Conservation (phyloP, 2,329 filamentous ascomycete genomes). For the Aureobasidium lini region DNA sequence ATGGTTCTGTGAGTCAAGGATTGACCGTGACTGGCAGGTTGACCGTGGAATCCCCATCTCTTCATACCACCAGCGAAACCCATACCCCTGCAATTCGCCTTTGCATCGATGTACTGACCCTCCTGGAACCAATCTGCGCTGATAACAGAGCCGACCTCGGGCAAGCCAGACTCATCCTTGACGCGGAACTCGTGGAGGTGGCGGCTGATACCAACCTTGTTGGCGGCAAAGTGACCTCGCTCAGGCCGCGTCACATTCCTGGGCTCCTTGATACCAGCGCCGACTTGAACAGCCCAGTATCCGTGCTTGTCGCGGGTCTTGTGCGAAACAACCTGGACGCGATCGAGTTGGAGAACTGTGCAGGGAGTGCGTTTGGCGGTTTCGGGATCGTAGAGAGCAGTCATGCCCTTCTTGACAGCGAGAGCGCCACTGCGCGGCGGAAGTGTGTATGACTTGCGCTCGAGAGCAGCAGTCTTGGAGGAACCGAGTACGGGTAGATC, state of each 20-base stretch:
- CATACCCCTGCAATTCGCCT: slow-evolving; percentile 72
- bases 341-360: slow-evolving; percentile 89
- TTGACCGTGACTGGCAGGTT: slow-evolving; percentile 89
- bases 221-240: slow-evolving; percentile 79
- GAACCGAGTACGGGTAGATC: slow-evolving; percentile 46
- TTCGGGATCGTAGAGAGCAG: slow-evolving; percentile 70
- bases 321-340: slow-evolving; percentile 79
- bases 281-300: slow-evolving; percentile 91
- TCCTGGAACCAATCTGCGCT: slow-evolving; percentile 84
- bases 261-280: slow-evolving; percentile 64
- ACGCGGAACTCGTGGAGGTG: slow-evolving; percentile 85
- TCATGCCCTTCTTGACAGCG: slow-evolving; percentile 93
- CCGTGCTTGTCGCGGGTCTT: slow-evolving; percentile 77
- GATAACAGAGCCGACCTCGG: slow-evolving; percentile 68
- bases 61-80: slow-evolving; percentile 99
- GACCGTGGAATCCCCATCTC: slow-evolving; percentile 80
- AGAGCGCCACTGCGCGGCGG: slow-evolving; percentile 72
- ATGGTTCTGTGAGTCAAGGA: slow-evolving; percentile 89
- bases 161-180: slow-evolving; percentile 60
- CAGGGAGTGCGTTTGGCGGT: slow-evolving; percentile 73
- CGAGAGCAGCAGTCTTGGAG: slow-evolving; percentile 51
- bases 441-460: slow-evolving; percentile 50
- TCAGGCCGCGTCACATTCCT: slow-evolving; percentile 73
- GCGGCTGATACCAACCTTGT: slow-evolving; percentile 75
- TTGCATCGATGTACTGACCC: slow-evolving; percentile 85